Percentiles rank a stretch among this genome's conserved stretches.
Evolutionary conservation across 1,284 basidiomycete genomes (phyloP).

Genomic region (Vanrija humicola): DNA sequence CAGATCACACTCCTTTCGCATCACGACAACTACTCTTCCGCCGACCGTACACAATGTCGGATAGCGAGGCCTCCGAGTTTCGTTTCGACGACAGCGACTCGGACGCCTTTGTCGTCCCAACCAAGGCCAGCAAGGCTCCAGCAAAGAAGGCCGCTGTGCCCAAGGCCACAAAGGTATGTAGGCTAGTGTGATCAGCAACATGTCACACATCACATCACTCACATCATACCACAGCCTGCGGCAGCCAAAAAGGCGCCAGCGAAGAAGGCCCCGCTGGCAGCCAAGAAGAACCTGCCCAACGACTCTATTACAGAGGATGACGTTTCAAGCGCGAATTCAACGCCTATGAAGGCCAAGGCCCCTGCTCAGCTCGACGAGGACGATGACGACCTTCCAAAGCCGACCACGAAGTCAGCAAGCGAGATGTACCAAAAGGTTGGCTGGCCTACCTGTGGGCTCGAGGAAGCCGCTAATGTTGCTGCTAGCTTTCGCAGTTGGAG

Average conservation of each 20-base stretch:
- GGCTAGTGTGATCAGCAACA: neutral
- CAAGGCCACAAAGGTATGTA: conserved; percentile 32
- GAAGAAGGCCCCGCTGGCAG: conserved; percentile 49
- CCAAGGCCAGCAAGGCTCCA: conserved; percentile 25
- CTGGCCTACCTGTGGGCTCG: neutral
- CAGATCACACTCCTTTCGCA: no score
- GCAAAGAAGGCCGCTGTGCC: conserved; percentile 26
- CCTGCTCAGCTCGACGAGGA: conserved; percentile 25
- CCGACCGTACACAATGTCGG: conserved; percentile 35
- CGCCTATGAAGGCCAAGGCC: conserved; percentile 29
- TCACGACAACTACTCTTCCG: neutral
- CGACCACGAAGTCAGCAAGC: conserved; percentile 76
- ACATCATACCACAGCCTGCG: conserved; percentile 19
- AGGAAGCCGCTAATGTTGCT: conserved; percentile 6
- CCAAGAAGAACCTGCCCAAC: conserved; percentile 63
- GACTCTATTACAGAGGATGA: conserved; percentile 58
- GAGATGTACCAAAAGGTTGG: conserved; percentile 88
- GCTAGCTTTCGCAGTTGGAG: conserved; percentile 88
- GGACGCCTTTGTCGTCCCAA: conserved; percentile 33
- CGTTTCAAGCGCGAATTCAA: conserved; percentile 35
- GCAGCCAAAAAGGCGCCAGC: conserved; percentile 51
- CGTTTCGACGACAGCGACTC: conserved; percentile 39
- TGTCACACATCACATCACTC: neutral
- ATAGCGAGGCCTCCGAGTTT: conserved; percentile 39
- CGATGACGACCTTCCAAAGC: conserved; percentile 22